These are phyloP conservation scores for Mrakia frigida DNA, from an alignment of 768 basidiomycete genomes.

Conservation along the genomic window DNA sequence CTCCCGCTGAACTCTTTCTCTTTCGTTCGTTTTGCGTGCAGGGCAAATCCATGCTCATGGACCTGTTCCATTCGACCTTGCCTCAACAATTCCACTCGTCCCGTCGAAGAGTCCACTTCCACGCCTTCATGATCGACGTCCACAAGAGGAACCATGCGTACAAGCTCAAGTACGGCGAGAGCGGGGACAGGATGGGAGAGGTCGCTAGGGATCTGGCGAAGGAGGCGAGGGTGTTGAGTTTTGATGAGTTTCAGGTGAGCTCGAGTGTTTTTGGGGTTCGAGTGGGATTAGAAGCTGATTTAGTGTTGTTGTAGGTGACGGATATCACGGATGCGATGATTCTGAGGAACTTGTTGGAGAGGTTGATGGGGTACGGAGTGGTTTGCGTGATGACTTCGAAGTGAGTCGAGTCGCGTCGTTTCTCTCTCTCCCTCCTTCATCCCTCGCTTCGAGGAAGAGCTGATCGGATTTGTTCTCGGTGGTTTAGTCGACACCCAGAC, in stretches of 20 bases:
- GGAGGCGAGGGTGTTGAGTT: constrained; percentile 80
- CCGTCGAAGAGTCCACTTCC: constrained; percentile 84
- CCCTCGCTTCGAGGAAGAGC: neutral
- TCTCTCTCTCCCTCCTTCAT: neutral
- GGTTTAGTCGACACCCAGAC: constrained; percentile 82
- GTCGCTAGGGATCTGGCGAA: constrained; percentile 81
- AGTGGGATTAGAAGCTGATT: neutral
- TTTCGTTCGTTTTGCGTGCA: neutral
- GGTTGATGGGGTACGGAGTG: constrained; percentile 79
- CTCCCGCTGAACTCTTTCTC: neutral
- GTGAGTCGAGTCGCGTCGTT: constrained; percentile 51
- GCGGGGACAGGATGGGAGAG: constrained; percentile 70
- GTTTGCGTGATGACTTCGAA: constrained; percentile 96
- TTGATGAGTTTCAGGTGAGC: constrained; percentile 93
- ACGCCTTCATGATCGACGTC: constrained; percentile 98
- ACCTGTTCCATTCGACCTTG: constrained; percentile 84
- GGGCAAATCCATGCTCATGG: constrained; percentile 79
- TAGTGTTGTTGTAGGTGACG: constrained; percentile 58
- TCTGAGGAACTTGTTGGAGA: constrained; percentile 77
- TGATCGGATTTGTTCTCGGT: neutral
- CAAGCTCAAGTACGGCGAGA: constrained; percentile 63
- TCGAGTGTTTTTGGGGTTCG: neutral
- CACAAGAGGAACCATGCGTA: constrained; percentile 84
- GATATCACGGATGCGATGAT: constrained; percentile 99
- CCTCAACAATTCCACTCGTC: constrained; percentile 37